phyloP scores from a whole-genome alignment of 257 asterid species.

The Leonotis leonurus region DNA sequence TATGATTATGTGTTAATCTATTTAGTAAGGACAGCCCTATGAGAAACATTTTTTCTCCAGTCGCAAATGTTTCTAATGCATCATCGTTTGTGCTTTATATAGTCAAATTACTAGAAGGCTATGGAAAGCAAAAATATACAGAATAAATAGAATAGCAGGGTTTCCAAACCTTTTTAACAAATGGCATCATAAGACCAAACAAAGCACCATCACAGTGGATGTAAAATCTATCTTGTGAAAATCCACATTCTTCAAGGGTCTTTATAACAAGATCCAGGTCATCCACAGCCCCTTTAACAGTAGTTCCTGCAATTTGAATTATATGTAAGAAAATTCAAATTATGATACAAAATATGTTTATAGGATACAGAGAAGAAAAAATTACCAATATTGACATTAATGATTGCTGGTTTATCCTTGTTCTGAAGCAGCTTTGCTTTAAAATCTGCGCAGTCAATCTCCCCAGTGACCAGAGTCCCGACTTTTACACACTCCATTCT shows the following conservation, averaged over 20 bases:
- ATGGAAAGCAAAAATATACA: not conserved
- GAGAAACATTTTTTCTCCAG: conserved; percentile 1
- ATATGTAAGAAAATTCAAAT: conserved; percentile 7
- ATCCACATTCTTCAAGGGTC: conserved; percentile 84
- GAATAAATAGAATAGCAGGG: not conserved
- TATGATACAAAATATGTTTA: not conserved
- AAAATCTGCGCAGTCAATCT: conserved; percentile 81
- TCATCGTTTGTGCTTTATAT: not conserved
- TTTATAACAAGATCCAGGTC: conserved; percentile 93
- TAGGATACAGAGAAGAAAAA: not conserved
- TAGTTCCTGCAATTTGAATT: conserved; percentile 64
- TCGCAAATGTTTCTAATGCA: not conserved
- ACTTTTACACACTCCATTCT: conserved; percentile 91
- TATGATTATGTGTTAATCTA: not conserved
- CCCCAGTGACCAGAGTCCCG: conserved; percentile 74
- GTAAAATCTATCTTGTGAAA: conserved; percentile 72
- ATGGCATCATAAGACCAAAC: conserved; percentile 99
- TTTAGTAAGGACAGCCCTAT: not conserved
- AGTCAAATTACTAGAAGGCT: not conserved
- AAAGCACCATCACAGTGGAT: conserved; percentile 97
- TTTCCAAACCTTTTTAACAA: conserved; percentile 68
- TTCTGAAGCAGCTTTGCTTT: conserved; percentile 52
- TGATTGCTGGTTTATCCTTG: conserved; percentile 86
- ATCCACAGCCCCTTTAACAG: conserved; percentile 98
- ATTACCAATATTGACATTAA: conserved; percentile 89